Percentiles rank a stretch among this genome's conserved stretches.
Conservation (phyloP, 2,329 filamentous ascomycete genomes). For the Penicillium sp. region DNA sequence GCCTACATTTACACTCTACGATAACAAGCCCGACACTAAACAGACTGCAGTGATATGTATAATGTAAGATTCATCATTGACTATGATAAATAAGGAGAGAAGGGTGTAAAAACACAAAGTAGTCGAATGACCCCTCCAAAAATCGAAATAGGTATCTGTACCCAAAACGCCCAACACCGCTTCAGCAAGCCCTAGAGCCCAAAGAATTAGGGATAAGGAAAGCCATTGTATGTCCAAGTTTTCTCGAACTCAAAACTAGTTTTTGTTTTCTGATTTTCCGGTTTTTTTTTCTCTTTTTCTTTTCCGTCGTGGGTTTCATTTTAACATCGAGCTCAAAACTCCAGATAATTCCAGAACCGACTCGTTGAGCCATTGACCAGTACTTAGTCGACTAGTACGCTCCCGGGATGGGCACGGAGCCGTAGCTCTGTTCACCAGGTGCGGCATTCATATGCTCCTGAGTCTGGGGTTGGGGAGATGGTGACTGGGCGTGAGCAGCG, state of each 20-base stretch:
- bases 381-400: constrained; percentile 61
- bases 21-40: too few species aligned
- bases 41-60: background rate
- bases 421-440: constrained; percentile 81
- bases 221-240: constrained; percentile 12
- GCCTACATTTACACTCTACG: too few species aligned
- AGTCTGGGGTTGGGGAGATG: constrained; percentile 28
- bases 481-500: constrained; percentile 25
- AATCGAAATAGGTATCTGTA: constrained; percentile 25
- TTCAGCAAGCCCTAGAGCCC: constrained; percentile 12
- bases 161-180: constrained; percentile 9
- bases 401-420: constrained; percentile 81
- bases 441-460: constrained; percentile 66
- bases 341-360: background rate
- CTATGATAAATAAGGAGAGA: background rate
- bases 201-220: constrained; percentile 11
- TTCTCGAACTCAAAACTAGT: background rate
- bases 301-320: background rate
- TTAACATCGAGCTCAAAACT: background rate
- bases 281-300: background rate
- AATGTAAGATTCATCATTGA: background rate
- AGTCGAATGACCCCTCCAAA: constrained; percentile 6
- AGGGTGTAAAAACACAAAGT: background rate
- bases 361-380: background rate
- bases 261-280: background rate